Percentiles rank a stretch among this genome's conserved stretches.
Evolutionary conservation across 2,329 filamentous ascomycete genomes (phyloP).

Genomic region (Xylaria sp.): DNA sequence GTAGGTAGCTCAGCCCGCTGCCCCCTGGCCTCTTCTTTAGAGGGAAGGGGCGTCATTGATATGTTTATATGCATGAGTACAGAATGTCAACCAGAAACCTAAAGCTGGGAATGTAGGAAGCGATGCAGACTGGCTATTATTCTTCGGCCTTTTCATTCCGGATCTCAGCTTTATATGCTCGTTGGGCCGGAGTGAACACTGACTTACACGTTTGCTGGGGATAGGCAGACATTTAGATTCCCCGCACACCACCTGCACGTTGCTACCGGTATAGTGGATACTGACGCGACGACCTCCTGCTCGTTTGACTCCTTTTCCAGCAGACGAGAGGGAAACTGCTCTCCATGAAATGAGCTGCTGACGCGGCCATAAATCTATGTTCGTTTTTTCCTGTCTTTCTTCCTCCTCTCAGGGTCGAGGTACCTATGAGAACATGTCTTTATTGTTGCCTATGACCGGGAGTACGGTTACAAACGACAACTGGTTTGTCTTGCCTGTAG

Average conservation of each 20-base stretch:
- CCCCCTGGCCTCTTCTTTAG: conserved; percentile 36
- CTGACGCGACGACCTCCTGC: conserved; percentile 13
- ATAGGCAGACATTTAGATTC: neutral
- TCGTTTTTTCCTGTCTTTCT: neutral
- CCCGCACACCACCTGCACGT: conserved; percentile 6
- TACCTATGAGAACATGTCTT: too few species aligned
- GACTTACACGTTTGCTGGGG: neutral
- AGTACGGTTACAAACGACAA: too few species aligned
- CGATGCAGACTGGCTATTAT: neutral
- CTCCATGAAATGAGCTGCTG: neutral
- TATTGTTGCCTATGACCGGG: too few species aligned
- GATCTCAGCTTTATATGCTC: neutral
- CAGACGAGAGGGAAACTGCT: neutral
- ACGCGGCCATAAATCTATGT: neutral
- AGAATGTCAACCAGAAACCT: too few species aligned
- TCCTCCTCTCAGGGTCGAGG: too few species aligned
- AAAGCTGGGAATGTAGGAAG: neutral
- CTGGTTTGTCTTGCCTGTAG: neutral
- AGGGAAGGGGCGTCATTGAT: neutral
- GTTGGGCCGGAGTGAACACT: neutral
- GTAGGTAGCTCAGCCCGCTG: conserved; percentile 61
- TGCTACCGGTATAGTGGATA: neutral
- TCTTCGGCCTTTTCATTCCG: neutral
- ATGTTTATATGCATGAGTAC: neutral
- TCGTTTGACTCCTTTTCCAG: neutral